These are phyloP conservation scores for Phialophora macrospora DNA, from an alignment of 2,329 filamentous ascomycete genomes.

Conservation along the genomic window DNA sequence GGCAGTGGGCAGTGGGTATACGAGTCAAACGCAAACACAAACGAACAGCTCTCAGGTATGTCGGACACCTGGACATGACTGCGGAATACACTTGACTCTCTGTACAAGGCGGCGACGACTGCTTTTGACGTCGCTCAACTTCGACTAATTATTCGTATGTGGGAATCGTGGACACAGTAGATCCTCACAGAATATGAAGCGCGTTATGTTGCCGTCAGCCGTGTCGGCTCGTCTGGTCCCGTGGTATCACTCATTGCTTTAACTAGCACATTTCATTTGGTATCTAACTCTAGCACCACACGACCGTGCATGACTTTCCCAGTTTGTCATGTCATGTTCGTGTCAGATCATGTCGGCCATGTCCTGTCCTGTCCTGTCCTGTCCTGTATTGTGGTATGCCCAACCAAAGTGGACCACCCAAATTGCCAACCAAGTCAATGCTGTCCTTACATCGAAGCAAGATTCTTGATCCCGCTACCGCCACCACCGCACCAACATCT, in stretches of 20 bases:
- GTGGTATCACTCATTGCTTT: background rate
- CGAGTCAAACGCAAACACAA: too few relatives aligned
- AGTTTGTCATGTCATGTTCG: background rate
- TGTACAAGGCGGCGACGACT: too few relatives aligned
- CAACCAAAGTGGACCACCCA: background rate
- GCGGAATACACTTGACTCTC: too few relatives aligned
- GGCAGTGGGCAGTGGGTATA: too few relatives aligned
- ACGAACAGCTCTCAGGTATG: too few relatives aligned
- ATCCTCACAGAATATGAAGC: too few relatives aligned
- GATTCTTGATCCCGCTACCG: constrained; percentile 20
- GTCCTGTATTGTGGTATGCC: background rate
- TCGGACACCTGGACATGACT: too few relatives aligned
- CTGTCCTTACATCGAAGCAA: background rate
- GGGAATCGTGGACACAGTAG: too few relatives aligned
- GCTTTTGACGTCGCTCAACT: too few relatives aligned
- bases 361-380: background rate
- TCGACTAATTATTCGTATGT: too few relatives aligned
- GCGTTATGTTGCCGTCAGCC: too few relatives aligned
- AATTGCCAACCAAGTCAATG: background rate
- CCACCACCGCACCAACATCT: constrained; percentile 61
- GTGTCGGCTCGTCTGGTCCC: background rate
- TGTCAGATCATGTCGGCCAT: background rate
- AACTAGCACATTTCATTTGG: background rate
- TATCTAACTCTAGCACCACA: background rate
- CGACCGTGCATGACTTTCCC: background rate